Base-by-base conservation (phyloP, 1,284 basidiomycete genomes). In the Cryptococcus sp. region DNA sequence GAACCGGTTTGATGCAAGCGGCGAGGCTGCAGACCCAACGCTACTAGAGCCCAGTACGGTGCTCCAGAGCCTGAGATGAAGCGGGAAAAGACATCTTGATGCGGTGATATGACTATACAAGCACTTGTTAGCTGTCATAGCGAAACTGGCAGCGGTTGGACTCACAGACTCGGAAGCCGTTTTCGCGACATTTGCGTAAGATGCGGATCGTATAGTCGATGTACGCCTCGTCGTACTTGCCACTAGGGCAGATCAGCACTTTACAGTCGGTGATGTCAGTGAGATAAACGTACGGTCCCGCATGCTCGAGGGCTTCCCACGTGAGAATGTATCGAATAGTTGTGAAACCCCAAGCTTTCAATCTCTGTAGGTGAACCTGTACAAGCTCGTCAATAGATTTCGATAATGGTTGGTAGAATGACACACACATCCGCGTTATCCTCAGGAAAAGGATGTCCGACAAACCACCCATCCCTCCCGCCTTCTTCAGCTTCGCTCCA, bases 281-380 rank as follows among this genome's bases (percentile, higher is more conserved):
- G 5, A n/a, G 11, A 7, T 17, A 10, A 1, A 88, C 92, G 86
- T 75, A 94, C 90, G 95, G 95, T 74, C 93, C 94, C 57, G 85
- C 86, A 75, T 93, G 93, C 77, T 98, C 95, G 22, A 98, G 78
- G 0, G 91, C 85, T 75, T 99, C 95, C 95, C 95, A 99, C 0
- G 90, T 89, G 27, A 97, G 84, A 19, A 93, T 87, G 74, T 91
- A 96, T 48, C 95, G 82, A 13, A 98, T 78, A 71, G 88, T 83
- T 71, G 93, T 97, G 80, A 93, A 98, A 0, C 95, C 95, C 93
- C 93, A 98, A 0, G 88, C 88, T 61, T 84, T 83, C 25, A 99
- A 80, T 17, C 95, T 82, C 8, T 87, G 83, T 3, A 98, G 83
- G 70, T 99, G 95, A 20, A 89, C 82, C 78, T 98, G 89, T 23